Percentiles rank a stretch among this genome's conserved stretches.
phyloP scores from a whole-genome alignment of 108 stramenopile genomes.

The Poteriospumella lacustris region DNA sequence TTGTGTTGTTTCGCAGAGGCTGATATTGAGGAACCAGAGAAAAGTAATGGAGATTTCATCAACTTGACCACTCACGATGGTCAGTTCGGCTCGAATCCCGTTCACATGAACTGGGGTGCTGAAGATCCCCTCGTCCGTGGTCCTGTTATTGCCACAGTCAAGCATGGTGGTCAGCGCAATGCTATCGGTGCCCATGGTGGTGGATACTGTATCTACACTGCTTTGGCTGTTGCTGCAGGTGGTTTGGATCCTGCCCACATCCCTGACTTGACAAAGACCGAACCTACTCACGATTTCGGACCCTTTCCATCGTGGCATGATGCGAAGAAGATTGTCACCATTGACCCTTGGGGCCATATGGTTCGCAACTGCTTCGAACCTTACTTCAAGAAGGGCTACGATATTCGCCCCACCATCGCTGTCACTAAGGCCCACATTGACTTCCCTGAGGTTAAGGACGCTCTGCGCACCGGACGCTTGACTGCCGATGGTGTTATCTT shows the following conservation, averaged over 20 bases:
- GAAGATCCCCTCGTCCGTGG: constrained; percentile 74
- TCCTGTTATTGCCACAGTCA: constrained; percentile 87
- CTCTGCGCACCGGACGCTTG: constrained; percentile 70
- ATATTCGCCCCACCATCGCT: constrained; percentile 98
- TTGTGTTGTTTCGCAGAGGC: background rate
- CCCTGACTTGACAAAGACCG: constrained; percentile 79
- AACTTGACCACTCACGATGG: constrained; percentile 79
- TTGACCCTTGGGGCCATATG: constrained; percentile 79
- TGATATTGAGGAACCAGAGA: constrained; percentile 21
- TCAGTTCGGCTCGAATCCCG: constrained; percentile 80
- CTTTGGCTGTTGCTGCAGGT: constrained; percentile 87
- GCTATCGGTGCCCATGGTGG: constrained; percentile 96
- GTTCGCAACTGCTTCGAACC: constrained; percentile 57
- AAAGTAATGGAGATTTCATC: constrained; percentile 60
- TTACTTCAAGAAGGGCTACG: constrained; percentile 91
- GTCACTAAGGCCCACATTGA: constrained; percentile 70
- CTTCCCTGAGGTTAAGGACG: background rate
- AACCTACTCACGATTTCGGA: constrained; percentile 88
- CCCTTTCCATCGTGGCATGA: constrained; percentile 86
- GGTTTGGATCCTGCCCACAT: constrained; percentile 86
- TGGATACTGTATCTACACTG: constrained; percentile 92
- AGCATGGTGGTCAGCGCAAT: constrained; percentile 82
- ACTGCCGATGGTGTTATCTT: constrained; percentile 79
- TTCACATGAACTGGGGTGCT: constrained; percentile 82
- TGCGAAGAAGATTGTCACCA: constrained; percentile 82